phyloP scores from a whole-genome alignment of 176 grass and related monocot genomes.

The Avena atlantica region DNA sequence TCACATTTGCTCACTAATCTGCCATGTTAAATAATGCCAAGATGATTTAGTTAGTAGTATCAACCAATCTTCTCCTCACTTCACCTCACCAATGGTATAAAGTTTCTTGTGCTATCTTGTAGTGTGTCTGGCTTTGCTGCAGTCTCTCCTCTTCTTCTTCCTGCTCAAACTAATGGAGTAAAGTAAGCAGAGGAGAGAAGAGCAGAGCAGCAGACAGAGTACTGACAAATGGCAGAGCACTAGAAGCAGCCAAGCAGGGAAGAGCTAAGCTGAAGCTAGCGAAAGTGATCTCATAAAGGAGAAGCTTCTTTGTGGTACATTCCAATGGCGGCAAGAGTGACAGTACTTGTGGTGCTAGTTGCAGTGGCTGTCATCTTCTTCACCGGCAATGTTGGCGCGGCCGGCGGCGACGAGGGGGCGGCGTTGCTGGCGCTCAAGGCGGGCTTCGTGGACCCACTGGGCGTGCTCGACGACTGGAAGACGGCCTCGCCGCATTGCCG shows the following conservation, averaged over 20 bases:
- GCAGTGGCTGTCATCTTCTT: slow-evolving; percentile 23
- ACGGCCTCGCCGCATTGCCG: slow-evolving; percentile 58
- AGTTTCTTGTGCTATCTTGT: slow-evolving; percentile 44
- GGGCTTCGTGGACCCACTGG: slow-evolving; percentile 66
- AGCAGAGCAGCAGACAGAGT: slow-evolving; percentile 22
- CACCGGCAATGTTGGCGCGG: slow-evolving; percentile 30
- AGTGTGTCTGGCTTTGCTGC: background rate
- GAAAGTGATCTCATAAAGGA: slow-evolving; percentile 19
- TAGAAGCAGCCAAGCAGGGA: slow-evolving; percentile 44
- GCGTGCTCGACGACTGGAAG: slow-evolving; percentile 61
- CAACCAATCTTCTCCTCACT: slow-evolving; percentile 25
- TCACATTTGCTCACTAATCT: slow-evolving; percentile 46
- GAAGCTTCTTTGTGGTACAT: background rate
- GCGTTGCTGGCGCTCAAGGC: slow-evolving; percentile 72
- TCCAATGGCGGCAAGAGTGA: slow-evolving; percentile 44
- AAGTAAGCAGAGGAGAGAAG: slow-evolving; percentile 15
- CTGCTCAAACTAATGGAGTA: slow-evolving; percentile 39
- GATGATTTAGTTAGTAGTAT: slow-evolving; percentile 39
- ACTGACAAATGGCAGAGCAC: slow-evolving; percentile 56
- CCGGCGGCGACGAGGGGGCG: slow-evolving; percentile 45
- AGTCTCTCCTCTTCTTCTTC: background rate
- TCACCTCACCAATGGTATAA: slow-evolving; percentile 42
- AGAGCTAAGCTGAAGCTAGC: background rate
- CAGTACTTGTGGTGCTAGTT: slow-evolving; percentile 24
- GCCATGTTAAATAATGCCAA: slow-evolving; percentile 60